phyloP scores from a whole-genome alignment of 352 stramenopile species.

The Phytophthora colocasiae region DNA sequence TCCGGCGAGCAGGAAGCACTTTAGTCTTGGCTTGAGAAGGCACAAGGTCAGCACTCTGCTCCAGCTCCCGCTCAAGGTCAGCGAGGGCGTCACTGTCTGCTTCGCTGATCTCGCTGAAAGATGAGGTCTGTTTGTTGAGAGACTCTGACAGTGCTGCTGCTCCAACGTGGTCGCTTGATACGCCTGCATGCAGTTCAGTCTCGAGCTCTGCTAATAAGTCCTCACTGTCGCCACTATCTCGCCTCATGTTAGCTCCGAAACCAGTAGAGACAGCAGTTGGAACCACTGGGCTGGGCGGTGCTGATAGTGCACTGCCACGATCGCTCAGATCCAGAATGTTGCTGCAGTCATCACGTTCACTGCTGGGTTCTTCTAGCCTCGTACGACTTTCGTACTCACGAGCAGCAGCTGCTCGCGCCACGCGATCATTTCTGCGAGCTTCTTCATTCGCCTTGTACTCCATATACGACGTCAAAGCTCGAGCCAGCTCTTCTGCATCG shows the following conservation, averaged over 20 bases:
- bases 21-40: constrained; percentile 10
- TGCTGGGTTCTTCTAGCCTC: neutral
- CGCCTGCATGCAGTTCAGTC: constrained; percentile 31
- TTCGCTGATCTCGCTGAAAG: constrained; percentile 23
- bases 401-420: constrained; percentile 26
- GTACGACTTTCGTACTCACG: constrained; percentile 25
- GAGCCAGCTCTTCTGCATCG: constrained; percentile 17
- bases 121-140: constrained; percentile 8
- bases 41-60: constrained; percentile 24
- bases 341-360: constrained; percentile 14
- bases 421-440: constrained; percentile 20
- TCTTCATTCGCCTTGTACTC: constrained; percentile 37
- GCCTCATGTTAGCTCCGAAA: neutral
- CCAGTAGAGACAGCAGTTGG: constrained; percentile 12
- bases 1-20: constrained; percentile 8
- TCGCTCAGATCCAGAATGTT: constrained; percentile 18
- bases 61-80: constrained; percentile 60
- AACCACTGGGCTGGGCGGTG: constrained; percentile 10
- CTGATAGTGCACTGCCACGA: constrained; percentile 16
- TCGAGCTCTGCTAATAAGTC: constrained; percentile 33
- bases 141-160: neutral
- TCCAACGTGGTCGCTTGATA: constrained; percentile 17
- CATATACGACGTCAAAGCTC: constrained; percentile 28
- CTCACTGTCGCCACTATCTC: constrained; percentile 24
- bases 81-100: constrained; percentile 46